Conservation (phyloP, 331 rosid genomes). For the Telfairia occidentalis region DNA sequence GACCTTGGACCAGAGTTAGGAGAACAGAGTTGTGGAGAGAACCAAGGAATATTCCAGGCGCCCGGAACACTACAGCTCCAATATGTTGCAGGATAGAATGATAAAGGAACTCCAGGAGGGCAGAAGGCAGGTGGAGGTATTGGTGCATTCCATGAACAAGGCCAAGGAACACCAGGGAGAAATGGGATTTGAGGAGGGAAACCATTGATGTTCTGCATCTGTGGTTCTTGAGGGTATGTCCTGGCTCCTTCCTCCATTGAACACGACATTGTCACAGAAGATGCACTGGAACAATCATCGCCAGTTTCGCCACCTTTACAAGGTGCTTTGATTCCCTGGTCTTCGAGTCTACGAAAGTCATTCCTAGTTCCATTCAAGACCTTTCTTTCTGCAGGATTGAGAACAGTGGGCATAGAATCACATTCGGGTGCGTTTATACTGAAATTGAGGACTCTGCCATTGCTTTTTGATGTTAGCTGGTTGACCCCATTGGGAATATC, state of each 20-base stretch:
- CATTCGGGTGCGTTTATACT: constrained; percentile 39
- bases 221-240: constrained; percentile 26
- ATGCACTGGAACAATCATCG: constrained; percentile 40
- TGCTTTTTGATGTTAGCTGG: constrained; percentile 25
- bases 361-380: constrained; percentile 30
- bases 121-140: constrained; percentile 43
- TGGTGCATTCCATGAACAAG: constrained; percentile 52
- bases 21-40: constrained; percentile 31
- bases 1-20: constrained; percentile 33
- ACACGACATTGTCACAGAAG: constrained; percentile 38
- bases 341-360: constrained; percentile 30
- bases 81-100: constrained; percentile 50
- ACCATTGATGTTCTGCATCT: constrained; percentile 27
- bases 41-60: constrained; percentile 54
- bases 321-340: constrained; percentile 21
- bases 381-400: constrained; percentile 35
- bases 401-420: constrained; percentile 45
- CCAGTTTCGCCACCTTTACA: constrained; percentile 36
- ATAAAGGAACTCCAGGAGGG: constrained; percentile 54
- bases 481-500: constrained; percentile 38
- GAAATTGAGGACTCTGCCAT: constrained; percentile 61
- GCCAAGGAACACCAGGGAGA: constrained; percentile 73
- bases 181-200: constrained; percentile 52
- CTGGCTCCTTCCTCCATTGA: constrained; percentile 39
- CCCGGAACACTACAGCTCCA: constrained; percentile 66